Base-by-base conservation (phyloP, 163 green algal genomes). In the Prototheca wickerhamii region DNA sequence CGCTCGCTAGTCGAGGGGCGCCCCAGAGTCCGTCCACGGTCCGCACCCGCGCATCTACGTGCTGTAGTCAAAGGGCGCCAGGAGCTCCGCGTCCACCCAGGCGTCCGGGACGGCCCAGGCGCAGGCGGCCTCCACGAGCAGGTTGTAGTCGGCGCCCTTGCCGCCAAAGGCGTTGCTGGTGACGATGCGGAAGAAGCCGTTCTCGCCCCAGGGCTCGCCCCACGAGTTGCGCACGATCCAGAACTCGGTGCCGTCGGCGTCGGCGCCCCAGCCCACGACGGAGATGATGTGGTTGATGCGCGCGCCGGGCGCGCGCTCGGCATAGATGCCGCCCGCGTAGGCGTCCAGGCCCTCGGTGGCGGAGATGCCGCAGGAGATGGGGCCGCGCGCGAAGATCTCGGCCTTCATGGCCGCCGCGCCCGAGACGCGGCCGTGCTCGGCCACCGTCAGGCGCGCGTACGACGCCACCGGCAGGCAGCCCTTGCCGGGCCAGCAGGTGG, bases 281-380 rank as follows among this genome's bases (percentile, higher is more conserved):
- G 64, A 79, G 44, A 96, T 74, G 42, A 92, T 78, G 68, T 96
- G 89, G 82, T 94, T 95, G 58, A 83, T 81, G 6, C 42, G 18
- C 2, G 77, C 42, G 21, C 65, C 60, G 40, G 66, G 30, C 8
- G 67, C 66, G 46, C 68, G 67, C 69, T 93, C 77, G 5, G 77
- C 73, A 53, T 85, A 92, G n/a, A 91, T 67, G 30, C 81, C 82
- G 54, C 82, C 77, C 0, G 53, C 78, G 73, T 89, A 89, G 8
- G 55, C 23, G 58, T 90, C 84, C 37, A 95, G 74, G 2, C 69
- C 74, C 5, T 74, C 58, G 18, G 86, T 92, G 23, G 85, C 81
- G 58, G 80, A 65, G 60, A 95, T 89, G 69, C 63, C 76, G 74
- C 87, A 94, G 51, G 61, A 76, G 73, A 95, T 92, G 58, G 88